Evolutionary conservation across 2,329 filamentous ascomycete genomes (phyloP).

Genomic region (Claviceps africana): DNA sequence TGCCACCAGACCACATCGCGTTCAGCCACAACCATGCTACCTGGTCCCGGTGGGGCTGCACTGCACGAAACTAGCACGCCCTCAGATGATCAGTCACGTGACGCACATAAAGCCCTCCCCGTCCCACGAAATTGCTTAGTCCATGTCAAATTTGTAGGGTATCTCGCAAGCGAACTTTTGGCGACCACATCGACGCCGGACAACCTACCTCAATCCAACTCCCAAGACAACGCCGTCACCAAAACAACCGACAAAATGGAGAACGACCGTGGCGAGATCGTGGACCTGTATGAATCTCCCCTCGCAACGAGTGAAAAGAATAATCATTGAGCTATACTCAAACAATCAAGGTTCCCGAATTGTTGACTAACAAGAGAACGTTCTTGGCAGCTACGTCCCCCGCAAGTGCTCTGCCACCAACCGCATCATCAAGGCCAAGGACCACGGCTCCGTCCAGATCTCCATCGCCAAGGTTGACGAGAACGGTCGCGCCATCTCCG

Average conservation of each 20-base stretch:
- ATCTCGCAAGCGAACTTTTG: slow-evolving; percentile 17
- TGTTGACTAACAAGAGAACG: slow-evolving; percentile 12
- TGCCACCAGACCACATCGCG: not conserved
- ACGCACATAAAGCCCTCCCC: slow-evolving; percentile 22
- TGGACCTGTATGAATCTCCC: slow-evolving; percentile 72
- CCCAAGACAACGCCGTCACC: slow-evolving; percentile 15
- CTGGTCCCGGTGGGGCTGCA: not conserved
- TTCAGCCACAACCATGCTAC: slow-evolving; percentile 5
- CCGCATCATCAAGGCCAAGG: slow-evolving; percentile 99
- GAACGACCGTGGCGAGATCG: slow-evolving; percentile 99
- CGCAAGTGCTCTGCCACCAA: slow-evolving; percentile 98
- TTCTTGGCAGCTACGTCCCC: slow-evolving; percentile 66
- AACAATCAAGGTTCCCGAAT: slow-evolving; percentile 5
- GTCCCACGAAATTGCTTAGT: slow-evolving; percentile 22
- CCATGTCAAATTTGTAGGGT: slow-evolving; percentile 20
- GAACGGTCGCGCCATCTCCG: slow-evolving; percentile 83
- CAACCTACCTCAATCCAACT: slow-evolving; percentile 9
- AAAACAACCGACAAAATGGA: slow-evolving; percentile 64
- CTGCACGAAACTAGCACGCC: slow-evolving; percentile 17
- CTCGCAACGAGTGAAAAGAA: not conserved
- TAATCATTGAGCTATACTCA: not conserved
- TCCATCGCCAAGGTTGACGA: slow-evolving; percentile 97
- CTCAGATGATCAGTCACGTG: slow-evolving; percentile 23
- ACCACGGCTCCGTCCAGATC: slow-evolving; percentile 97
- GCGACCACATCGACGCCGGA: slow-evolving; percentile 18